Percentiles rank a stretch among this genome's conserved stretches.
These are phyloP conservation scores for Cucumis hystrix DNA, from an alignment of 306 rosid genomes.

Conservation along the genomic window DNA sequence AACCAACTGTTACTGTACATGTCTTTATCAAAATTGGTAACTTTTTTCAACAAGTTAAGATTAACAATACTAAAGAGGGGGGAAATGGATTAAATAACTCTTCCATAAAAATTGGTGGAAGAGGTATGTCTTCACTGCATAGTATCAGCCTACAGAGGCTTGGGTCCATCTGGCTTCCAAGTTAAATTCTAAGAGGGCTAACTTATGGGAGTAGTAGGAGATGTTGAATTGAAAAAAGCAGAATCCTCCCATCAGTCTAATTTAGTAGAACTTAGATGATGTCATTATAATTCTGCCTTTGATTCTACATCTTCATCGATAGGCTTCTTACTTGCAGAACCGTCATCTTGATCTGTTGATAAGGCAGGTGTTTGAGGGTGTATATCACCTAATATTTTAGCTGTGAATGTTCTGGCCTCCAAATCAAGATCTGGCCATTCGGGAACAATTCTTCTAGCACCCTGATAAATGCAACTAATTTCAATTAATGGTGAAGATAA, in stretches of 20 bases:
- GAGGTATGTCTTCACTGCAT: neutral
- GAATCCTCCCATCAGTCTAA: neutral
- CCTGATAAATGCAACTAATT: conserved; percentile 28
- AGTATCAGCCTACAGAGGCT: neutral
- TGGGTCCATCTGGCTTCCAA: neutral
- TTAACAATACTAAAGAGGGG: neutral
- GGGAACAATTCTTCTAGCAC: conserved; percentile 79
- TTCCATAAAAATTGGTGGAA: neutral
- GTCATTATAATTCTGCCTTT: conserved; percentile 52
- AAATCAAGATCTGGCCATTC: conserved; percentile 94
- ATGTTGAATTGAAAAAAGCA: neutral
- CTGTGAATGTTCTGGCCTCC: conserved; percentile 80
- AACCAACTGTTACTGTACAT: neutral
- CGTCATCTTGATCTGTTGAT: conserved; percentile 22
- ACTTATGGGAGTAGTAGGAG: neutral
- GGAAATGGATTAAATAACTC: neutral
- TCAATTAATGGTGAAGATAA: neutral
- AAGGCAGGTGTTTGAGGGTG: conserved; percentile 25
- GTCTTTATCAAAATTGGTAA: conserved; percentile 5
- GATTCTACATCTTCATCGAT: conserved; percentile 43
- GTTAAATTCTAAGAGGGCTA: neutral
- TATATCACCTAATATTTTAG: conserved; percentile 52
- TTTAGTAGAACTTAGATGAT: neutral
- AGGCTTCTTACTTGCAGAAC: conserved; percentile 11
- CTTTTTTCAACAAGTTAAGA: neutral